Evolutionary conservation across 306 rosid species (phyloP), one percentile per base, ranked within the genome.

Genomic region (Cotoneaster glaucophyllus): DNA sequence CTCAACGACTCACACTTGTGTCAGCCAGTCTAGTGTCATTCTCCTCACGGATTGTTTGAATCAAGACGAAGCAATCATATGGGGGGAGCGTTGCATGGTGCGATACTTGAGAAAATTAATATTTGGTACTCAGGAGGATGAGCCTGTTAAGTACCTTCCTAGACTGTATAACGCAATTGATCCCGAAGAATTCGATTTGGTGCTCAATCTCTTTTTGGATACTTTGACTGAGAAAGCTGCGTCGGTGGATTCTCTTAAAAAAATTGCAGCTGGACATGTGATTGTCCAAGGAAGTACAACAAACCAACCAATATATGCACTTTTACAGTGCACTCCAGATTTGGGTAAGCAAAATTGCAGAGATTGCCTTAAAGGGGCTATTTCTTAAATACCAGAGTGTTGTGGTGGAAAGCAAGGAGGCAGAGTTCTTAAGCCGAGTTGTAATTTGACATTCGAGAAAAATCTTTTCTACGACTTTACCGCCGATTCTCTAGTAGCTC

Each of bases 401-500:
- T 74, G 58, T 50, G 21, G 25, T n/a, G 75, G 71, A 75, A 68
- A 18, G 48, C 24, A 2, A 12, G 25, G 37, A 44, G 62, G 48
- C 1, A 54, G 32, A 73, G n/a, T n/a, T 73, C 31, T 34, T 14
- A 15, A 24, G 39, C 73, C 79, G 10, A 76, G 79, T 24, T 76
- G 73, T 24, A 37, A 31, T 66, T 34, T 66, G 54, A 66, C 73
- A 54, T 76, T 7, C 21, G 65, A 76, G 64, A 5, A n/a, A 18
- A 8, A 1, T 4, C 8, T 10, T 4, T 76, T 76, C 79, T 76
- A 22, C n/a, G 41, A 4, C 4, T 0, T 41, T 9, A 37, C 44
- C 6, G 66, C 29, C 4, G 79, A 79, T 37, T 71, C 82, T 79
- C 84, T n/a, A n/a, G n/a, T n/a, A n/a, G n/a, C n/a, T n/a, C n/a